A percentile compares a stretch with the other conserved stretches of the same genome.
Evolutionary conservation across 2,329 filamentous ascomycete species (phyloP).

Genomic region (Claviceps monticola): DNA sequence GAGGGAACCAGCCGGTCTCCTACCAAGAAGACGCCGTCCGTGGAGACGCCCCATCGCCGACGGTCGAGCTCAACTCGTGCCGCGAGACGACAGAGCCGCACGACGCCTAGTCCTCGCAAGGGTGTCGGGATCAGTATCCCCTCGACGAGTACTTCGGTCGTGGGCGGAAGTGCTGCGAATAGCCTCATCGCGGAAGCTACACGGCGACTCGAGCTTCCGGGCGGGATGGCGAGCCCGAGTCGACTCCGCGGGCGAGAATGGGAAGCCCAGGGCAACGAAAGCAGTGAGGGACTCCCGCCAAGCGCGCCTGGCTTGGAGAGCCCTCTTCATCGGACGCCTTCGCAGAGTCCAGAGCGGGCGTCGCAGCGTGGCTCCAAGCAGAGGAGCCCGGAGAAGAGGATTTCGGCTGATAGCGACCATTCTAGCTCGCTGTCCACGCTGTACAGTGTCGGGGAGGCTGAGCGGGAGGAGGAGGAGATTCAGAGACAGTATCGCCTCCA

Average conservation of each 20-base stretch:
- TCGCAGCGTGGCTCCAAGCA: slow-evolving; percentile 8
- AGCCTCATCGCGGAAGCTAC: slow-evolving; percentile 26
- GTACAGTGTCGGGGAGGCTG: slow-evolving; percentile 38
- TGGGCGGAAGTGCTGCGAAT: slow-evolving; percentile 23
- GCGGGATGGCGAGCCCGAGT: slow-evolving; percentile 30
- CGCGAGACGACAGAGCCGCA: slow-evolving; percentile 7
- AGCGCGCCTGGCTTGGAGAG: slow-evolving; percentile 7
- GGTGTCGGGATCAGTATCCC: slow-evolving; percentile 9
- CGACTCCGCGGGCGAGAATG: slow-evolving; percentile 18
- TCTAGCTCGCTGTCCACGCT: slow-evolving; percentile 43
- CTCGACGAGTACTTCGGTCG: slow-evolving; percentile 12
- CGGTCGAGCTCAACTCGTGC: slow-evolving; percentile 5
- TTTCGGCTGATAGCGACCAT: slow-evolving; percentile 27
- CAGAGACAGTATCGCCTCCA: slow-evolving; percentile 1
- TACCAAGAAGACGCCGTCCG: slow-evolving; percentile 15
- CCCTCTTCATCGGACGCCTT: slow-evolving; percentile 5
- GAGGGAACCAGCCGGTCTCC: slow-evolving; percentile 22
- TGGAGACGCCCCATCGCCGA: slow-evolving; percentile 8
- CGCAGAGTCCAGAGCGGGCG: slow-evolving; percentile 10
- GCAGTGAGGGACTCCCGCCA: slow-evolving; percentile 5
- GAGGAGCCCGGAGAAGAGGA: slow-evolving; percentile 10
- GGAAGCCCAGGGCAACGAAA: slow-evolving; percentile 8
- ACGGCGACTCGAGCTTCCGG: slow-evolving; percentile 21
- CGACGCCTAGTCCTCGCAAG: slow-evolving; percentile 17
- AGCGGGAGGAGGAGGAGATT: slow-evolving; percentile 16